A percentile compares a stretch with the other conserved stretches of the same genome.
phyloP scores from a whole-genome alignment of 768 basidiomycete species.

The Chlorophyllum brunneum region DNA sequence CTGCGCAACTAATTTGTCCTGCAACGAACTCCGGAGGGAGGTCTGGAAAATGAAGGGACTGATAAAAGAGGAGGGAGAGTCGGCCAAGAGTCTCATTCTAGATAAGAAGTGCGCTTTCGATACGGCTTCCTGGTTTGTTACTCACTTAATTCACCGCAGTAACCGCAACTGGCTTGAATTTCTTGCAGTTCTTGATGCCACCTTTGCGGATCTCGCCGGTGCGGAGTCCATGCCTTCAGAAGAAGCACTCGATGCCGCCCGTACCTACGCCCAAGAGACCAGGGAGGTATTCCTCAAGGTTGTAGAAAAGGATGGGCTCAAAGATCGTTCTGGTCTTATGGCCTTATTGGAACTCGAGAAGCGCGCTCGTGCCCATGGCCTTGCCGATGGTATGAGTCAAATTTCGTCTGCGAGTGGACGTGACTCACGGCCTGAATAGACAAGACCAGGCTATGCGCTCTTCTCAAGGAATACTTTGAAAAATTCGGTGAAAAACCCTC shows the following conservation, averaged over 20 bases:
- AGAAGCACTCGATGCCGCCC: slow-evolving; percentile 26
- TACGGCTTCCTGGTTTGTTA: slow-evolving; percentile 7
- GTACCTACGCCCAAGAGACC: slow-evolving; percentile 36
- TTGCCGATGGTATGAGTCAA: slow-evolving; percentile 40
- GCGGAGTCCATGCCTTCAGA: slow-evolving; percentile 21
- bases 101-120: slow-evolving; percentile 50
- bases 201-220: slow-evolving; percentile 36
- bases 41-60: slow-evolving; percentile 59
- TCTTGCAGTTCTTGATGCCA: slow-evolving; percentile 65
- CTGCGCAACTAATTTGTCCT: slow-evolving; percentile 66
- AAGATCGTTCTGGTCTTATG: slow-evolving; percentile 71
- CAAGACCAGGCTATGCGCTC: slow-evolving; percentile 33
- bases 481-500: slow-evolving; percentile 77
- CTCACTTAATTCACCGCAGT: slow-evolving; percentile 27
- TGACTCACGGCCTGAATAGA: slow-evolving; percentile 31
- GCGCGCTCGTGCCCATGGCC: slow-evolving; percentile 42
- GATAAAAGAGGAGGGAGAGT: slow-evolving; percentile 56
- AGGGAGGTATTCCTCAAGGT: slow-evolving; percentile 51
- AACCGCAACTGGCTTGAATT: slow-evolving; percentile 90
- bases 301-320: slow-evolving; percentile 61
- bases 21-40: slow-evolving; percentile 72
- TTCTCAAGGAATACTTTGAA: slow-evolving; percentile 67
- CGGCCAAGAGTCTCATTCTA: slow-evolving; percentile 53
- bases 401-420: background rate
- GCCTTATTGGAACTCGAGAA: slow-evolving; percentile 76